phyloP scores from a whole-genome alignment of 2,329 filamentous ascomycete genomes.

The Claviceps sp. region DNA sequence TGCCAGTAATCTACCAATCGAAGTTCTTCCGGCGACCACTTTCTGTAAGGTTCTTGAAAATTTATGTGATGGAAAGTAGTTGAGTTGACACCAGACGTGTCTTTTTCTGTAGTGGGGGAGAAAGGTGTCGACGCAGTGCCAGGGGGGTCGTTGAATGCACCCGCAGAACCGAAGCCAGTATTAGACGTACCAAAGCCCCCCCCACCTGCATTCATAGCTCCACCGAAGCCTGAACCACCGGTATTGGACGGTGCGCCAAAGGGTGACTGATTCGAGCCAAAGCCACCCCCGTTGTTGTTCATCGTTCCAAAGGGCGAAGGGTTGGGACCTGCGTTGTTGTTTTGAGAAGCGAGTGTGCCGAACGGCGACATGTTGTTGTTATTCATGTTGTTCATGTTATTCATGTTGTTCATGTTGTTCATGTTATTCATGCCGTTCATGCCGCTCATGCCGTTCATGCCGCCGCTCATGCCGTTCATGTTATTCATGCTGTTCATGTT shows the following conservation, averaged over 20 bases:
- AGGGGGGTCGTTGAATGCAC: constrained; percentile 39
- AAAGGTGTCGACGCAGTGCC: constrained; percentile 63
- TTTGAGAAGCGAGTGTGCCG: constrained; percentile 27
- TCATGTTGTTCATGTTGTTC: too few relatives aligned
- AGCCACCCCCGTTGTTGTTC: constrained; percentile 29
- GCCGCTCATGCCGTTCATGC: too few relatives aligned
- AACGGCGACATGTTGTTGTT: constrained; percentile 20
- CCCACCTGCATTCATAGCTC: constrained; percentile 16
- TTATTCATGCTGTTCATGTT: too few relatives aligned
- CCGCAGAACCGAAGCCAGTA: constrained; percentile 30
- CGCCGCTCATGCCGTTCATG: too few relatives aligned
- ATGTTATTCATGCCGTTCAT: too few relatives aligned
- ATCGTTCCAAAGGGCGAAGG: constrained; percentile 27
- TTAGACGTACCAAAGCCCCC: constrained; percentile 24
- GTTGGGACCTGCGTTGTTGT: constrained; percentile 16
- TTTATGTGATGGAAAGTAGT: constrained; percentile 63
- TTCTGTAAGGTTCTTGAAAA: constrained; percentile 69
- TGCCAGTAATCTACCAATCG: constrained; percentile 78
- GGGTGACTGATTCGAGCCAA: constrained; percentile 37
- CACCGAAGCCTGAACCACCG: constrained; percentile 34
- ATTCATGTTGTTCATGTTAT: constrained; percentile 18
- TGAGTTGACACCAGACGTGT: constrained; percentile 27
- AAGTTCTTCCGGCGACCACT: constrained; percentile 80
- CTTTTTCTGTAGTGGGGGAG: constrained; percentile 58
- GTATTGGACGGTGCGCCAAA: constrained; percentile 33